A percentile compares a stretch with the other conserved stretches of the same genome.
phyloP scores from a whole-genome alignment of 352 stramenopile species.

The Elongisporangium anandrum region DNA sequence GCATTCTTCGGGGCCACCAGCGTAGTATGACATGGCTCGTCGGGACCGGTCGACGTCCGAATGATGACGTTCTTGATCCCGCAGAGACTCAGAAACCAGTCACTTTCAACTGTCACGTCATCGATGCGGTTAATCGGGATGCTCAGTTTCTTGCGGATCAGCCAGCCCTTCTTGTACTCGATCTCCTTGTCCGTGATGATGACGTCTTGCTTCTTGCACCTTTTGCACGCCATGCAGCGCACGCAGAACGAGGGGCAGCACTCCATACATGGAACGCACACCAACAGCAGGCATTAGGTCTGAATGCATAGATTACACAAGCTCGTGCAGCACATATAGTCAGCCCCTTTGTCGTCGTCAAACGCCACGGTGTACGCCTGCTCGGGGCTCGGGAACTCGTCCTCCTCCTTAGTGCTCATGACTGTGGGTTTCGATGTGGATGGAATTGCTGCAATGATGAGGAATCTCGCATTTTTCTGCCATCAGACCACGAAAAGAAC shows the following conservation, averaged over 20 bases:
- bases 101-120: constrained; percentile 36
- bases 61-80: constrained; percentile 29
- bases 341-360: constrained; percentile 12
- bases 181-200: constrained; percentile 34
- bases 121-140: constrained; percentile 42
- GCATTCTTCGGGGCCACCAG: constrained; percentile 28
- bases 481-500: too few relatives aligned
- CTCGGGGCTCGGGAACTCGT: too few relatives aligned
- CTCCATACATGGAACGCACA: too few relatives aligned
- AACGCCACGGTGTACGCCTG: constrained; percentile 13
- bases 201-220: constrained; percentile 28
- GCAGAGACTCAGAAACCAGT: constrained; percentile 29
- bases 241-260: constrained; percentile 3
- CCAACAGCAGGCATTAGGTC: too few relatives aligned
- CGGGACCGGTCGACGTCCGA: constrained; percentile 21
- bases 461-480: too few relatives aligned
- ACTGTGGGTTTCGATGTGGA: too few relatives aligned
- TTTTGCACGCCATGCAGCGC: constrained; percentile 7
- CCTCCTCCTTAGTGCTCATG: too few relatives aligned
- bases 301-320: too few relatives aligned
- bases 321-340: constrained; percentile 8
- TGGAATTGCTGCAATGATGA: too few relatives aligned
- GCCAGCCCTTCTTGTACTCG: constrained; percentile 31
- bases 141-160: constrained; percentile 32
- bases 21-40: constrained; percentile 3